Evolutionary conservation across 1,139 yeast species (phyloP), one percentile per base, ranked within the genome.

Genomic region (Casaregolazyma suthepensis): DNA sequence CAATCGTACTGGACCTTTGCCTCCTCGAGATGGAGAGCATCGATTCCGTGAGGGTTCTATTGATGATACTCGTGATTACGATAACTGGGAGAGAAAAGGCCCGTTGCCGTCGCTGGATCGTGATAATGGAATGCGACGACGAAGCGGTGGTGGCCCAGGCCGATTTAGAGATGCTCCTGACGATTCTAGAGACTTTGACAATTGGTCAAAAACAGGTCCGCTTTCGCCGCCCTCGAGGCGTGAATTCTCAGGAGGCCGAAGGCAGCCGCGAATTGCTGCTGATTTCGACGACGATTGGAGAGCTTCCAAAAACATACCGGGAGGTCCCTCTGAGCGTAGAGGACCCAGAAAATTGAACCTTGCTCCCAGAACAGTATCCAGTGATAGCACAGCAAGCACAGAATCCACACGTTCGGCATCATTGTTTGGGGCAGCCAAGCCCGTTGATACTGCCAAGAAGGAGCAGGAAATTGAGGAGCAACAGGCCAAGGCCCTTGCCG

Each of bases 21-120:
- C 57, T 44, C 58, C 59, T 23, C 50, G 45, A 37, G 56, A 45
- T 26, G 61, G 57, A 46, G 60, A 54, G 13, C 29, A n/a, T n/a
- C 40, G 57, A 29, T 52, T 53, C 48, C 43, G 29, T 10, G 54
- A 43, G 7, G 54, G 35, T n/a, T 15, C 26, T 37, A 54, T 43
- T n/a, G 59, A 55, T 31, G 58, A 56, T 45, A 26, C 19, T 31
- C 54, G 59, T 22, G 55, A 58, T 44, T 58, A 55, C 47, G 57
- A 56, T 40, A 81, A 78, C 66, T 75, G 83, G 80, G 69, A 66
- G 58, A 65, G 64, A 60, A 65, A 71, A 55, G 72, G 71, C 17
- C 78, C 75, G 53, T 54, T 63, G 51, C 65, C 67, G 29, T 56
- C 65, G 18, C 18, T 50, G n/a, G 63, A 57, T 15, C 22, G 45